phyloP scores from a whole-genome alignment of 164 flowering plant species.

The Kingdonia uniflora region DNA sequence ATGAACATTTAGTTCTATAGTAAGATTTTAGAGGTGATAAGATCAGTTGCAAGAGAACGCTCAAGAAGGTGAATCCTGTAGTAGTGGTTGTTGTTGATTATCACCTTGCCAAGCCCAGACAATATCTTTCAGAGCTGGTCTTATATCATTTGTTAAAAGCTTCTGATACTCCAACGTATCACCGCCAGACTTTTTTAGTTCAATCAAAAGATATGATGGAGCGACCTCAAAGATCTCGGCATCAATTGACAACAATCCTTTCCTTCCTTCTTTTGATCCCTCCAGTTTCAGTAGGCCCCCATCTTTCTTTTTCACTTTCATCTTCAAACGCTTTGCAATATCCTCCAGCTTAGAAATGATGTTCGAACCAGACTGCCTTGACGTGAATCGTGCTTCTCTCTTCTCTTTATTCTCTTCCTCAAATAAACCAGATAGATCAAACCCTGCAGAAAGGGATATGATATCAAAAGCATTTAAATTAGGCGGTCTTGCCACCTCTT shows the following conservation, averaged over 20 bases:
- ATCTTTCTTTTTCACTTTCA: slow-evolving; percentile 44
- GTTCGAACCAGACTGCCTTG: slow-evolving; percentile 35
- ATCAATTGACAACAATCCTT: too few species aligned
- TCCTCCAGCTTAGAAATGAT: slow-evolving; percentile 68
- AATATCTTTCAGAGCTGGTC: slow-evolving; percentile 70
- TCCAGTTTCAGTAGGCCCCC: too few species aligned
- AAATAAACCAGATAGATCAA: too few species aligned
- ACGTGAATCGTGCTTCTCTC: slow-evolving; percentile 51
- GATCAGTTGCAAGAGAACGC: neutral
- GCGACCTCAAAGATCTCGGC: slow-evolving; percentile 77
- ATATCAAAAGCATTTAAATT: too few species aligned
- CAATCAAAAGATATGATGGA: slow-evolving; percentile 52
- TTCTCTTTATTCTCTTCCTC: slow-evolving; percentile 23
- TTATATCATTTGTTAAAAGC: slow-evolving; percentile 36
- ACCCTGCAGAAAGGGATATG: slow-evolving; percentile 67
- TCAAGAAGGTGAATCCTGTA: slow-evolving; percentile 7
- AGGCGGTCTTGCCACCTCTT: slow-evolving; percentile 25
- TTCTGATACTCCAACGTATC: slow-evolving; percentile 69
- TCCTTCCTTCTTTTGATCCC: too few species aligned
- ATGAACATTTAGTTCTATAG: neutral
- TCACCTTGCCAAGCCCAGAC: slow-evolving; percentile 79
- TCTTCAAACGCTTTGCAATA: slow-evolving; percentile 31
- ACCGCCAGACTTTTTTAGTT: slow-evolving; percentile 58
- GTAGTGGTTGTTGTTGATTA: slow-evolving; percentile 15
- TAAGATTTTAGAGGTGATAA: neutral